A percentile compares a stretch with the other conserved stretches of the same genome.
phyloP scores from a whole-genome alignment of 2,329 filamentous ascomycete genomes.

The Alternaria longipes region DNA sequence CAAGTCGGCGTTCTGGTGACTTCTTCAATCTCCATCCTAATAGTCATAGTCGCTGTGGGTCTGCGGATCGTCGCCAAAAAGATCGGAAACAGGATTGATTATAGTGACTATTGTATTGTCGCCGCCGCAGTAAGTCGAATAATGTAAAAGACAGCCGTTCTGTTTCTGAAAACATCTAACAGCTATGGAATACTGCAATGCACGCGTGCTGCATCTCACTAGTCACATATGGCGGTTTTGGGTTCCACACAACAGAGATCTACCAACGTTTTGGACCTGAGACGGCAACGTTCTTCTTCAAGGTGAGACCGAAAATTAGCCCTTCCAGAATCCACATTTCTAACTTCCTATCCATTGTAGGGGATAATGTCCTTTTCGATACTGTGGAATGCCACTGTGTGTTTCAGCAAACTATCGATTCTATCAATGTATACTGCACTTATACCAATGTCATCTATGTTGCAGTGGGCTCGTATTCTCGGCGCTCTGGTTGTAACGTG shows the following conservation, averaged over 20 bases:
- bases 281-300: too few species aligned
- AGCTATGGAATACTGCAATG: constrained; percentile 30
- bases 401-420: too few species aligned
- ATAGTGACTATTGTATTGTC: constrained; percentile 28
- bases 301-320: too few species aligned
- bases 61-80: constrained; percentile 21
- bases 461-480: too few species aligned
- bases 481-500: too few species aligned
- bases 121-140: constrained; percentile 4
- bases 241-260: constrained; percentile 29
- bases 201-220: constrained; percentile 28
- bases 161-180: constrained; percentile 3
- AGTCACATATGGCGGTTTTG: constrained; percentile 31
- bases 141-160: too few species aligned
- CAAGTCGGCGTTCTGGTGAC: background rate
- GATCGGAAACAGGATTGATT: constrained; percentile 17
- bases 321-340: too few species aligned
- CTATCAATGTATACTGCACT: too few species aligned
- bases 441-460: too few species aligned
- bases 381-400: too few species aligned
- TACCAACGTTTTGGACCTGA: constrained; percentile 16
- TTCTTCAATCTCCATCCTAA: constrained; percentile 21
- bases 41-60: constrained; percentile 18
- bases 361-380: too few species aligned
- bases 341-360: too few species aligned